Percentiles rank a stretch among this genome's conserved stretches.
Conservation (phyloP, 2,329 filamentous ascomycete genomes). For the Arthrobotrys conoides region DNA sequence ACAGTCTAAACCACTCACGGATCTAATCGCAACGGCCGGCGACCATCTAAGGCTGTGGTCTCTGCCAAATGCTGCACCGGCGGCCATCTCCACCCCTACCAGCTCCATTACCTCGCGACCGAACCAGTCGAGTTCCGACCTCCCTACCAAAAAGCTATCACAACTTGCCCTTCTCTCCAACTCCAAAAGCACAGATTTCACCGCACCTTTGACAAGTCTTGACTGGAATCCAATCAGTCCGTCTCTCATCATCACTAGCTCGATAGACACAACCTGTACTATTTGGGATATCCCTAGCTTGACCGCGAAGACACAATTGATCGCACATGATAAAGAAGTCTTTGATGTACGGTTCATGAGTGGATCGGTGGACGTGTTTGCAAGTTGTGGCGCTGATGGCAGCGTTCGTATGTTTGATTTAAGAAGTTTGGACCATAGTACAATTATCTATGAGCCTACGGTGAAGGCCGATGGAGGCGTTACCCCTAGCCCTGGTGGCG, state of each 20-base stretch:
- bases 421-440: conserved; percentile 95
- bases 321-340: conserved; percentile 98
- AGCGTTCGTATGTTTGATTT: conserved; percentile 99
- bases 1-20: conserved; percentile 93
- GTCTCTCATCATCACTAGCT: conserved; percentile 97
- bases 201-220: conserved; percentile 92
- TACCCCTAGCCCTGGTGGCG: conserved; percentile 66
- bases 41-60: conserved; percentile 96
- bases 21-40: conserved; percentile 92
- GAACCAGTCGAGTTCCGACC: conserved; percentile 73
- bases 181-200: conserved; percentile 98
- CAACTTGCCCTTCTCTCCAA: conserved; percentile 94
- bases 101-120: conserved; percentile 79
- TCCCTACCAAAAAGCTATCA: conserved; percentile 83
- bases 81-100: conserved; percentile 71
- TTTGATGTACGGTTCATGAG: conserved; percentile 99
- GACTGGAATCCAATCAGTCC: conserved; percentile 99
- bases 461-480: conserved; percentile 76
- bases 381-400: conserved; percentile 96
- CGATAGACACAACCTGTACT: conserved; percentile 98
- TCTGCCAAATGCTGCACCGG: conserved; percentile 75
- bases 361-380: conserved; percentile 98
- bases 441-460: conserved; percentile 98
- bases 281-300: conserved; percentile 99
- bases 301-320: conserved; percentile 97